Conservation (phyloP, 129 eudicot genomes). For the Artemisia tridentata region DNA sequence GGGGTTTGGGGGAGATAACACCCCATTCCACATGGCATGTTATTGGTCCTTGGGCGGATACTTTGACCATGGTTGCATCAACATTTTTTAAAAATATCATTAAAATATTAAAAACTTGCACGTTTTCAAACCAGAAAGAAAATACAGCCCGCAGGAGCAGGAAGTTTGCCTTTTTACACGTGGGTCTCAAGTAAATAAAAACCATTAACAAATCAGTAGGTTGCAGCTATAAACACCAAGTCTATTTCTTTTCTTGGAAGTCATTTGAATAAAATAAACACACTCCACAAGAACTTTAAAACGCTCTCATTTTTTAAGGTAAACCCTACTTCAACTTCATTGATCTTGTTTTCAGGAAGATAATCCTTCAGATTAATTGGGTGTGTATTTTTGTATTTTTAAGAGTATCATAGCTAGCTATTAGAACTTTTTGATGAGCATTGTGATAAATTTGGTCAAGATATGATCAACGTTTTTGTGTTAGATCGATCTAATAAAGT, state of each 20-base stretch:
- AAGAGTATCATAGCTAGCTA: too few species aligned
- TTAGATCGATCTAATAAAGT: constrained; percentile 18
- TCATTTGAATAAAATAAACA: neutral
- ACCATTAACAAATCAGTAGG: neutral
- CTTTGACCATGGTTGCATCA: too few species aligned
- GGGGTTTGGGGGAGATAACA: too few species aligned
- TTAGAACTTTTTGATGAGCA: neutral
- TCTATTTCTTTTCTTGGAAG: neutral
- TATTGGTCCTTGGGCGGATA: too few species aligned
- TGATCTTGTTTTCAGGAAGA: neutral
- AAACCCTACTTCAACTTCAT: constrained; percentile 1
- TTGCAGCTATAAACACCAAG: neutral
- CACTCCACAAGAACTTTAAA: neutral
- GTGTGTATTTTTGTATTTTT: neutral
- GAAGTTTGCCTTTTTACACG: constrained; percentile 1
- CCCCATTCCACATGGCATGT: too few species aligned
- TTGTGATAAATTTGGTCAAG: neutral
- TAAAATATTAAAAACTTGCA: neutral
- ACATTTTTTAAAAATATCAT: neutral
- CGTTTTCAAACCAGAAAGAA: neutral
- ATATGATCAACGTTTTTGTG: neutral
- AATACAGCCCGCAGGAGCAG: neutral
- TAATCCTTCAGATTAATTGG: neutral
- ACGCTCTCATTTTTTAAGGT: neutral
- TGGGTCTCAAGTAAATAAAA: neutral